Evolutionary conservation across 768 basidiomycete genomes (phyloP), one percentile per base, ranked within the genome.

Genomic region (Amanita rimosa): DNA sequence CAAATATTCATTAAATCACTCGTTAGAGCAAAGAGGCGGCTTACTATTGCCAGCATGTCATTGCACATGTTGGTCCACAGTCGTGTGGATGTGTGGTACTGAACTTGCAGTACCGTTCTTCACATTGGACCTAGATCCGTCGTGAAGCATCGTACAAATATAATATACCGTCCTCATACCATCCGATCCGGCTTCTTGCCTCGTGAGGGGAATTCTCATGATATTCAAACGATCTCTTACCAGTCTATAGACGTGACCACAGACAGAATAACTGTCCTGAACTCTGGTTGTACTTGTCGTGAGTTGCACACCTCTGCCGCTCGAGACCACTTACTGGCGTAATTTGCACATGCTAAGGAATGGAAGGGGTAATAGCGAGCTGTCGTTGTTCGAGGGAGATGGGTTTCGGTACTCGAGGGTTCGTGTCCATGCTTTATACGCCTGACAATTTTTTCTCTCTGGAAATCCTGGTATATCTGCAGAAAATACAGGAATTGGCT

Each of bases 21-120:
- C 33, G 3, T 43, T 40, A 4, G 22, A 17, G 5, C 19, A 43
- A 22, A 26, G 14, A 27, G 40, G 44, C 46, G 44, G 63, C 83
- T 67, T 62, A 87, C 85, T 83, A 83, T 64, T 85, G 83, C 85
- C 85, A 86, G 59, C 85, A 86, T 21, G 78, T 79, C 21, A 59
- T 67, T 26, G 60, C 67, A 64, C 85, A 87, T 24, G 69, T 63
- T 21, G 79, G 74, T 4, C 73, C 71, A 57, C 85, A 87, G 50
- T 77, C 66, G 22, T 46, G 54, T 26, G 80, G 80, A 63, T 87
- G 85, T 14, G 63, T 62, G 8, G 73, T 65, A 55, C 85, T 86
- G 68, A 87, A 87, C 62, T 73, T 85, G 75, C 85, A 88, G 58
- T 62, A 69, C 29, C 67, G 68, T 59, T 81, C 70, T 44, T 75